These are phyloP conservation scores for Zygoascus meyerae DNA, from an alignment of 1,139 yeast species.

Conservation along the genomic window DNA sequence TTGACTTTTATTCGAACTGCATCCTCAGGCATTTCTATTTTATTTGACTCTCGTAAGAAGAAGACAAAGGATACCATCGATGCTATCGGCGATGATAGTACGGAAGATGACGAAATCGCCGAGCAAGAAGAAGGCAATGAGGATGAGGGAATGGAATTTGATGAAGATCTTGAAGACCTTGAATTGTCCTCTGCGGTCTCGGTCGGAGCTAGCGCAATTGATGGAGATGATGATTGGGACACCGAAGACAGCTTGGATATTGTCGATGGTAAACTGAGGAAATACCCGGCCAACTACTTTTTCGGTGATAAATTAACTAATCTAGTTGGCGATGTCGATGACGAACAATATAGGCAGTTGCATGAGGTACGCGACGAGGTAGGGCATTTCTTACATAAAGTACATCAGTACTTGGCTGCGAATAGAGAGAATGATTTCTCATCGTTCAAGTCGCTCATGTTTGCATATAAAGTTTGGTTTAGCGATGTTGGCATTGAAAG, in stretches of 20 bases:
- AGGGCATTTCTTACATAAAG: slow-evolving; percentile 62
- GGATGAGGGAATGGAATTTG: slow-evolving; percentile 33
- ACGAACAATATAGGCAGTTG: slow-evolving; percentile 51
- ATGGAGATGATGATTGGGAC: slow-evolving; percentile 37
- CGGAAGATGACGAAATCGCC: slow-evolving; percentile 9
- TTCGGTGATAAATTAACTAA: slow-evolving; percentile 40
- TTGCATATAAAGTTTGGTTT: slow-evolving; percentile 73
- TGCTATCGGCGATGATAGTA: slow-evolving; percentile 10
- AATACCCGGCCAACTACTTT: slow-evolving; percentile 40
- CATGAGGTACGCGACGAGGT: slow-evolving; percentile 58
- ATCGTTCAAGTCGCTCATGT: slow-evolving; percentile 57
- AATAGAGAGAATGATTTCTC: slow-evolving; percentile 64
- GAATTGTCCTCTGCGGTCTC: slow-evolving; percentile 21
- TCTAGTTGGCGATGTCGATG: slow-evolving; percentile 18
- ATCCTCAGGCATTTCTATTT: slow-evolving; percentile 66
- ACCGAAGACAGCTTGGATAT: slow-evolving; percentile 19
- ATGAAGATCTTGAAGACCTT: slow-evolving; percentile 34
- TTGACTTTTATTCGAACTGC: slow-evolving; percentile 55
- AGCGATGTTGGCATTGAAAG: slow-evolving; percentile 78
- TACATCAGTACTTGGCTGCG: slow-evolving; percentile 46
- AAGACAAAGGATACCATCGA: slow-evolving; percentile 11
- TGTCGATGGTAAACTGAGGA: slow-evolving; percentile 28
- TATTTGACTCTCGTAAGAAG: slow-evolving; percentile 58
- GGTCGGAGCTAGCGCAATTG: slow-evolving; percentile 30
- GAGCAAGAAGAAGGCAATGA: slow-evolving; percentile 11